Evolutionary conservation across 495 filamentous ascomycete genomes (phyloP), one percentile per base, ranked within the genome.

Genomic region (Talaromyces borbonicus): DNA sequence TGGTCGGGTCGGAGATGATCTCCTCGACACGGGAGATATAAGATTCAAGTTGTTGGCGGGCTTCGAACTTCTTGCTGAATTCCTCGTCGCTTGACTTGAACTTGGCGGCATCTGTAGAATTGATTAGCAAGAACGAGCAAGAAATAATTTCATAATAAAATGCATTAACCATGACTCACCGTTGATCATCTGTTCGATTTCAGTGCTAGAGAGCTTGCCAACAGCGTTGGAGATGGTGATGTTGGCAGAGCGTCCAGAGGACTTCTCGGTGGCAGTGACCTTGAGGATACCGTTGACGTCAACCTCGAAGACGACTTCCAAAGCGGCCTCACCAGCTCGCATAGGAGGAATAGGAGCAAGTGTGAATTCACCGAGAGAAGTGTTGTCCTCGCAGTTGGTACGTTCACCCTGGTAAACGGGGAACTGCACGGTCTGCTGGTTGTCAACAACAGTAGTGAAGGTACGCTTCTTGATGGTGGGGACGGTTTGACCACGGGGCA

Each of bases 281-380:
- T 99, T 99, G 59, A 99, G 83, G 67, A 99, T 97, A 82, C 92
- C 92, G 73, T 99, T 99, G 77, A 96, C 92, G 55, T 99, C 92
- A 61, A 99, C 92, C 73, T 99, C 92, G 69, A 99, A 97, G 62
- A 97, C 90, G 57, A 90, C 86, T 69, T 99, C 92, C 20, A 99
- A 81, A 55, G 94, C 90, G 54, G 92, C 87, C 63, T 99, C 93
- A 58, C 92, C 92, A 71, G 92, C 92, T 67, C 89, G 88, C 90
- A 95, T 95, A 9, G 79, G 89, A 43, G 92, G 92, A 52, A 97
- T 95, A 49, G 93, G 92, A 56, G 92, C 87, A 48, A 99, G 78
- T 49, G 92, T 97, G 73, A 99, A 99, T 72, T 99, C 93, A 60
- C 92, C 92, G 38, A 99, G 80, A 32, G 87, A 94, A 54, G 93